Conservation (phyloP, 768 basidiomycete genomes). For the Boletus coccyginus region DNA sequence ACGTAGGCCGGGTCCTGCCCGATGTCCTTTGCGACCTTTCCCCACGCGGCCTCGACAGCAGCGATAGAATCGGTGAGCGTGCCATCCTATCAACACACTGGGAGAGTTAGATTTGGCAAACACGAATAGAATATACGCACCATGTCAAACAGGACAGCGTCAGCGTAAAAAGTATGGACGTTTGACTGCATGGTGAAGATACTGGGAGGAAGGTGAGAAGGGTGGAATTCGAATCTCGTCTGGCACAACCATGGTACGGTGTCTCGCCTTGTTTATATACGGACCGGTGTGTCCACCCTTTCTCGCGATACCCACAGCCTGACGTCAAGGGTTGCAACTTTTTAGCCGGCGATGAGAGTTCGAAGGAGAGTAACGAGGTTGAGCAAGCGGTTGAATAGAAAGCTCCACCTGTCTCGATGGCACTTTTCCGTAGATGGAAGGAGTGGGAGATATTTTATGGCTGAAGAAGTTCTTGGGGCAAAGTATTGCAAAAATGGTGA, state of each 20-base stretch:
- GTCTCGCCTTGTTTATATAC: slow-evolving; percentile 24
- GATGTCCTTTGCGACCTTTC: slow-evolving; percentile 65
- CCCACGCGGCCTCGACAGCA: slow-evolving; percentile 75
- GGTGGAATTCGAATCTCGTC: slow-evolving; percentile 13
- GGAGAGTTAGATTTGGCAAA: slow-evolving; percentile 23
- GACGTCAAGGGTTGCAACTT: slow-evolving; percentile 30
- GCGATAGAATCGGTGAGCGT: slow-evolving; percentile 74
- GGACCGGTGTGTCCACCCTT: neutral
- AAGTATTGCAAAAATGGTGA: neutral
- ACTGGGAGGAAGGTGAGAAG: neutral
- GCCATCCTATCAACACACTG: slow-evolving; percentile 47
- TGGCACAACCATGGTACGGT: neutral
- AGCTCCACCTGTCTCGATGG: slow-evolving; percentile 7
- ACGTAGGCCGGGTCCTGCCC: slow-evolving; percentile 65
- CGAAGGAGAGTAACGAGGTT: slow-evolving; percentile 6
- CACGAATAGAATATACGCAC: slow-evolving; percentile 29
- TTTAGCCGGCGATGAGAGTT: neutral
- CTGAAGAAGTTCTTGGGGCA: neutral
- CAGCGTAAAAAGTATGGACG: slow-evolving; percentile 43
- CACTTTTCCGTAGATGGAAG: neutral
- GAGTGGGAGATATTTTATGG: neutral
- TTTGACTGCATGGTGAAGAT: slow-evolving; percentile 22
- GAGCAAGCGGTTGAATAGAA: slow-evolving; percentile 3
- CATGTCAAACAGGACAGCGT: slow-evolving; percentile 70
- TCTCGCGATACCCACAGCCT: slow-evolving; percentile 9